Evolutionary conservation across 78 protist genomes (phyloP), one percentile per base, ranked within the genome.

Genomic region (Isochrysis galbana): DNA sequence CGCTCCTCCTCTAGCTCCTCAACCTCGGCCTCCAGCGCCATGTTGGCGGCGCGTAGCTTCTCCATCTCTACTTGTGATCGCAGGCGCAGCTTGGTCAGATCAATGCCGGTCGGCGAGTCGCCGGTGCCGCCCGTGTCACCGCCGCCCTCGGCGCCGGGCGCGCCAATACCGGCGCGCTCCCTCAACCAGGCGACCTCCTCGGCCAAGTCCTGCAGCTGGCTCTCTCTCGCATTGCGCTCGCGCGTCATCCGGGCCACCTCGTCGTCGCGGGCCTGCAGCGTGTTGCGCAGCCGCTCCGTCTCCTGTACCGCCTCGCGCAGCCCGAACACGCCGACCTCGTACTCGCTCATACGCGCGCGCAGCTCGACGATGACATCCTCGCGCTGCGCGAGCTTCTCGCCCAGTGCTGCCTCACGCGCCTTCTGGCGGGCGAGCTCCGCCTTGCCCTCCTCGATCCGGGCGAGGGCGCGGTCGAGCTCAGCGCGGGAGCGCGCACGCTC

Each of bases 321-420:
- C 25, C 86, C 86, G 47, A 41, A 41, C 48, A 78, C 86, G 29
- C 86, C 86, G 0, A 0, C 19, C 47, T 78, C 86, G 47, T 78
- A 78, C 47, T 39, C 86, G 86, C 11, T 17, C 86, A 78, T 78
- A 14, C 86, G 86, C 46, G 86, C 86, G 46, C 86, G 86, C 86
- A 78, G 86, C 86, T 39, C 48, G 42, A 36, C 86, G 48, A 10
- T 39, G 51, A 36, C 86, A 36, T 22, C 86, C 86, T 78, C 86
- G 25, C 45, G 46, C 48, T 10, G 29, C 22, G 86, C 86, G 1
- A 78, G 5, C 48, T 21, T 41, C 34, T 1, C n/a, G 22, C 10
- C 32, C 10, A 78, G 45, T n/a, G 32, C 22, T n/a, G 86, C 47
- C 34, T 39, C 83, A 44, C 83, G 83, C 83, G 82, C 82, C 82